Base-by-base conservation (phyloP, 352 stramenopile genomes). In the Phytophthora brassicae region DNA sequence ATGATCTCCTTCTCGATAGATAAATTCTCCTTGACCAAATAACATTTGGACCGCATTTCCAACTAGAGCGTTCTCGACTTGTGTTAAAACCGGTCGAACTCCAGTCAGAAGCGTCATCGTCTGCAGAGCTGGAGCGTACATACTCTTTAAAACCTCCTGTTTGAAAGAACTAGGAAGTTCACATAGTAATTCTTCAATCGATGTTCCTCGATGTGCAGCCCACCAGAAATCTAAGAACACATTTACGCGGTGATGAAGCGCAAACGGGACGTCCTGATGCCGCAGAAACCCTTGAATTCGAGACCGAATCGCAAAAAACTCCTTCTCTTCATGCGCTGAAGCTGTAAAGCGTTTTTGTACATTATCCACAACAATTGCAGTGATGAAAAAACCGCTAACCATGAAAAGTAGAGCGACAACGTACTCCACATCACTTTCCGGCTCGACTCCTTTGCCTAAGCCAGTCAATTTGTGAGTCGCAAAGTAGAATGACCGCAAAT, bases 151-250 rank as follows among this genome's bases (percentile, higher is more conserved):
- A 5, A 88, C 68, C 22, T 88, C 66, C 7, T 67, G 66, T 23
- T 68, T 70, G 23, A 84, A 74, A 0, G 65, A 64, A 4, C 52
- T 51, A 0, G 75, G 77, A 2, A 89, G 74, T 8, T 86, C 74
- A 3, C 49, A 17, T 0, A 87, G 39, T 3, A 89, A 31, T 4
- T 82, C 61, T 0, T 60, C 61, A 2, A 80, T 79, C 0, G 67
- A 69, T 0, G 72, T 71, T 0, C 77, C 77, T 1, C 77, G 72
- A 54, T 89, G 79, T 0, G 77, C 70, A 13, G 73, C 66, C 79
- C 79, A 86, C 79, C 79, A 86, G 58, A 77, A 89, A 33, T 89
- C 79, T 6, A 89, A 51, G 35, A 86, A 89, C 7, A 68, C 51
- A 42, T 81, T 82, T 0, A 84, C 79, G 1, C 79, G 77, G 11